These are phyloP conservation scores for Penicillium sp. DNA, from an alignment of 2,329 filamentous ascomycete species.

Conservation along the genomic window DNA sequence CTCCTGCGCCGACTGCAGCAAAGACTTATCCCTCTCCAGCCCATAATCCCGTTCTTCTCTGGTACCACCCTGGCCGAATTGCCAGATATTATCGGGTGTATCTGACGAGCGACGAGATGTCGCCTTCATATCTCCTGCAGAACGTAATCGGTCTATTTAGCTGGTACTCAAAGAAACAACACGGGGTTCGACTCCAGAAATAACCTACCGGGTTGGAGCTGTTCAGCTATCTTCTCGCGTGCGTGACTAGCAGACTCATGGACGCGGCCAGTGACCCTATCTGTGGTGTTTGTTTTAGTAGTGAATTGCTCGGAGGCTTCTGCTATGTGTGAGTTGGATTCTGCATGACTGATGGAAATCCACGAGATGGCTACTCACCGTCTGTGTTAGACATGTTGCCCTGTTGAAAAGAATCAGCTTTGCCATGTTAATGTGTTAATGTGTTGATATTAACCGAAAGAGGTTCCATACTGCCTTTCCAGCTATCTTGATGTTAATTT, in stretches of 20 bases:
- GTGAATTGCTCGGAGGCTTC: slow-evolving; percentile 21
- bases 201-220: slow-evolving; percentile 26
- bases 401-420: slow-evolving; percentile 6
- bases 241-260: slow-evolving; percentile 22
- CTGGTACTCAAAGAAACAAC: background rate
- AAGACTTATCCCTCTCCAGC: slow-evolving; percentile 10
- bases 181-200: background rate
- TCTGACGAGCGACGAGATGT: slow-evolving; percentile 22
- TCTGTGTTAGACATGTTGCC: slow-evolving; percentile 12
- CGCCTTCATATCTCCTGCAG: slow-evolving; percentile 21
- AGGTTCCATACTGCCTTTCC: slow-evolving; percentile 14
- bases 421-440: background rate
- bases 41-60: slow-evolving; percentile 7
- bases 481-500: slow-evolving; percentile 12
- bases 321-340: slow-evolving; percentile 2
- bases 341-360: background rate
- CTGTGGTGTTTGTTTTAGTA: slow-evolving; percentile 15
- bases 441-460: background rate
- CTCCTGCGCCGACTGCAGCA: slow-evolving; percentile 23
- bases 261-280: slow-evolving; percentile 11
- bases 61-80: slow-evolving; percentile 7
- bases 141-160: background rate
- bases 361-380: background rate
- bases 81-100: slow-evolving; percentile 12
- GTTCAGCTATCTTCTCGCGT: slow-evolving; percentile 18